Base-by-base conservation (phyloP, 176 grass and related monocot species). In the Carex scoparia region DNA sequence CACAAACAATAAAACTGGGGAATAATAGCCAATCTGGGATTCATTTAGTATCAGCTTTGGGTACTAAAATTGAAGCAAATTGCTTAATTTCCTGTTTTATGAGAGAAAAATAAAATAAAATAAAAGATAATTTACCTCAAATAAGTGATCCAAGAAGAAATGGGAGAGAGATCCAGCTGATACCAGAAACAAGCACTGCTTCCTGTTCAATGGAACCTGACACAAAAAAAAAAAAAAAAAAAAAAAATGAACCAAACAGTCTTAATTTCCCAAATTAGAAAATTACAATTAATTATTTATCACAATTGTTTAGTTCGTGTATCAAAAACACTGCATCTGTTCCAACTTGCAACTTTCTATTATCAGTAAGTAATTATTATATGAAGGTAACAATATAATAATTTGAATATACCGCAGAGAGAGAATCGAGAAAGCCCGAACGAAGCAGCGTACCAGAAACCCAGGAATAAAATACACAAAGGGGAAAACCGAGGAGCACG, bases 91-190 rank as follows among this genome's bases (percentile, higher is more conserved):
- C 58, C 58, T 7, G 18, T 60, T n/a, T 42, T 38, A 1, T 49
- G 46, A 54, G 27, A 62, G 38, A 6, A 82, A 65, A 40, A 6
- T 53, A 42, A 23, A 23, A 23, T 1, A 35, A 35, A 35, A 35
- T 35, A 14, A 3, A 51, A 44, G 4, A 44, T 11, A 57, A 40
- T 40, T 55, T 58, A 97, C 94, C 92, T 94, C 95, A 74, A 94
- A 94, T 77, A 97, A 90, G 74, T 97, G 95, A 75, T 97, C 95
- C 87, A 97, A 86, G 86, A 97, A 97, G 86, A 97, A 97, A 69
- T 97, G 94, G 33, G 92, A 97, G 4, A 97, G 87, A n/a, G 91
- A 97, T 57, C 92, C 94, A 3, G 92, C 94, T 4, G 86, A 84
- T n/a, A 97, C 68, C 40, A 97, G 87, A n/a, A 89, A 87, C 87